Base-by-base conservation (phyloP, 179 eudicot genomes). In the Amaranthus tricolor region DNA sequence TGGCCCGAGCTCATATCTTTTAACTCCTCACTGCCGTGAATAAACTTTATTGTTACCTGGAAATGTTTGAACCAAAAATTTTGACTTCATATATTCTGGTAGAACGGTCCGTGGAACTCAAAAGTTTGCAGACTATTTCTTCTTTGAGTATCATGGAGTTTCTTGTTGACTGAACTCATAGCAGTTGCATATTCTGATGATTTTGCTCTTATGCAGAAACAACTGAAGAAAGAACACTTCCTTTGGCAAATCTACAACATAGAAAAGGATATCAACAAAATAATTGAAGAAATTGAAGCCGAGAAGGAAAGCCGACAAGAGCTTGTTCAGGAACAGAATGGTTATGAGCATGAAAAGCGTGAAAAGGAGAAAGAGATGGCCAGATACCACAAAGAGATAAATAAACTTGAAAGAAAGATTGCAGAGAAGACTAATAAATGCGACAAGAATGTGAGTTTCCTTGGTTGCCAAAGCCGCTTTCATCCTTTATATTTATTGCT, bases 231-330 rank as follows among this genome's bases (percentile, higher is more conserved):
- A 72, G 96, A 96, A 76, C 91, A 96, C 81, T 93, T 78, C 75
- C 85, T 93, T 58, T 96, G 99, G 99, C 97, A 93, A 82, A 80
- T 96, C 56, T 88, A 82, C 75, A 91, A 85, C 81, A 82, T 93
- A 73, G 92, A 89, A 73, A 91, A 82, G 63, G 99, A 96, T 79
- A 79, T 85, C 62, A 85, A 83, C 70, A 87, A 87, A 77, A 86
- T 83, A 65, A 83, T 78, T 45, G 89, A 83, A 79, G 99, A 93
- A 63, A 80, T 87, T 55, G 91, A 86, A 61, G 84, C 76, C 77
- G 97, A 88, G 74, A 85, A 85, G 86, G 81, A 77, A 77, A 86
- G 80, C 64, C 89, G 81, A 11, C 86, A 88, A 87, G 89, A 88
- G 79, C 89, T 91, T 80, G 92, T 96, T 70, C 77, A 85, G 55